Base-by-base conservation (phyloP, 345 rosid genomes). In the Eucalyptus albens region DNA sequence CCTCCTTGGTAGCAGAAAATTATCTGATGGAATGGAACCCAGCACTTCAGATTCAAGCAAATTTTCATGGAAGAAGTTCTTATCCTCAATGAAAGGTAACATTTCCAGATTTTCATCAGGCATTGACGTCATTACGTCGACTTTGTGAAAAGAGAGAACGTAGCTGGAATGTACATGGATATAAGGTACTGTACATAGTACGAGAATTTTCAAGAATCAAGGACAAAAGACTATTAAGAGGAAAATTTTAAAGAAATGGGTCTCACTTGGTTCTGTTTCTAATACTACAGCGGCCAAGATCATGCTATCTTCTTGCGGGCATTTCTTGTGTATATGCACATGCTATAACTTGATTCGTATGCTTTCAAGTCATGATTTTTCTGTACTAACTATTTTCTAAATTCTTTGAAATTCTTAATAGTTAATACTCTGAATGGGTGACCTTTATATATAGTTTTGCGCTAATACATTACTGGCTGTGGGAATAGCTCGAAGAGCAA, bases 1-100 rank as follows among this genome's bases (percentile, higher is more conserved):
- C 26, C 60, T 92, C 55, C 91, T 90, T 27, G 94, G 94, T 47
- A 90, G 90, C 59, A 86, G 56, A 29, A 90, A 90, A 44, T 59
- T 90, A 62, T 33, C 67, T 24, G 33, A 49, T 47, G 88, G 80
- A 42, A 65, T 21, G 69, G 77, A 87, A 45, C 44, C 89, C 24
- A 24, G 29, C 44, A 60, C 67, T 67, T 33, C 92, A 44, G 55
- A 17, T 42, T 55, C 88, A n/a, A 26, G 56, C 42, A 77, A 53
- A 60, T 31, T 62, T 27, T 47, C 86, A 49, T 53, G 50, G 62
- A 56, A 31, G 86, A 56, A 31, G 86, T 83, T 88, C 22, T 45
- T 24, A 24, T 86, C 89, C n/a, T 88, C 88, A 50, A 45, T 88
- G 15, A 88, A 47, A 13, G 77, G 89, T 90, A 19, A 59, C 11